These are phyloP conservation scores for Gloeostereum incarnatum DNA, from an alignment of 768 basidiomycete genomes.

Conservation along the genomic window DNA sequence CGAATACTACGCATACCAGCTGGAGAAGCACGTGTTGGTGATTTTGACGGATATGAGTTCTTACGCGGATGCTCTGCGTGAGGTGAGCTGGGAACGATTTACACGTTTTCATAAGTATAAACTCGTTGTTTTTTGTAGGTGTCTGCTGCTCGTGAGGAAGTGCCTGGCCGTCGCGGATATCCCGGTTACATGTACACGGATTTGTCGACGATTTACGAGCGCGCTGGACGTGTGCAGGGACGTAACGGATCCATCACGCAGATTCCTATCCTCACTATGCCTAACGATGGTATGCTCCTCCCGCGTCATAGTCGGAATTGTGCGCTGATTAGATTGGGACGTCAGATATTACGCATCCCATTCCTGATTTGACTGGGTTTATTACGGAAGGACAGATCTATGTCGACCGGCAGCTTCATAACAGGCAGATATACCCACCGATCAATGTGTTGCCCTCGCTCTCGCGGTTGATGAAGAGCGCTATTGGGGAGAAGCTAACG, in stretches of 20 bases:
- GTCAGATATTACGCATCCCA: slow-evolving; percentile 98
- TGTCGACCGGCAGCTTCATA: slow-evolving; percentile 95
- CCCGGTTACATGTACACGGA: slow-evolving; percentile 99
- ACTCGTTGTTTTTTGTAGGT: slow-evolving; percentile 39
- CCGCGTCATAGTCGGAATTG: slow-evolving; percentile 7
- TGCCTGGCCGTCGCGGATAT: slow-evolving; percentile 98
- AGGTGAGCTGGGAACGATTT: slow-evolving; percentile 38
- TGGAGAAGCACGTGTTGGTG: slow-evolving; percentile 99
- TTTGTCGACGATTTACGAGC: slow-evolving; percentile 98
- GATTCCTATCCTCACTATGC: slow-evolving; percentile 99
- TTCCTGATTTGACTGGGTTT: slow-evolving; percentile 98
- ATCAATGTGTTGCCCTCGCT: slow-evolving; percentile 99
- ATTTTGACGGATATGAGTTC: slow-evolving; percentile 99
- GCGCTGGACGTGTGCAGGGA: slow-evolving; percentile 95
- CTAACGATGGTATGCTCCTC: slow-evolving; percentile 80
- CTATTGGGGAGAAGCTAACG: slow-evolving; percentile 95
- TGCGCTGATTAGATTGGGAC: slow-evolving; percentile 7
- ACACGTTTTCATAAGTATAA: slow-evolving; percentile 9
- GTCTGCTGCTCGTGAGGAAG: slow-evolving; percentile 97
- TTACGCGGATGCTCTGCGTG: slow-evolving; percentile 93
- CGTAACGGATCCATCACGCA: slow-evolving; percentile 99
- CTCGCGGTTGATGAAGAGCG: slow-evolving; percentile 99
- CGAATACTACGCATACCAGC: slow-evolving; percentile 98
- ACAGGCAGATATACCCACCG: slow-evolving; percentile 96
- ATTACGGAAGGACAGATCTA: slow-evolving; percentile 99